Base-by-base conservation (phyloP, 139 green algal species). In the Microglena sp. region DNA sequence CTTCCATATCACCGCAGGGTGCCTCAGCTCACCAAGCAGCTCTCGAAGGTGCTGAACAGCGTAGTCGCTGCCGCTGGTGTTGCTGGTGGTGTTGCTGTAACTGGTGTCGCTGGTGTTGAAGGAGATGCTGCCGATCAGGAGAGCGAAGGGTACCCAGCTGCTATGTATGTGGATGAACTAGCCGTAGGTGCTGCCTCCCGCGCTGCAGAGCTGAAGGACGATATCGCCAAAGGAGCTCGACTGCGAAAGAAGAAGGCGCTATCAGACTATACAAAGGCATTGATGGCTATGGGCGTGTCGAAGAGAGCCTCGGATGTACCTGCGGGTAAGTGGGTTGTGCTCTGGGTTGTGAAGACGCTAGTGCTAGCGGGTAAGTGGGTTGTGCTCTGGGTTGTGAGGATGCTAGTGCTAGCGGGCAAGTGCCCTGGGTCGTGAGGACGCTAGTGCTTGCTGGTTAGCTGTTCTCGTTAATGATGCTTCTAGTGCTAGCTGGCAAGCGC, bases 201-300 rank as follows among this genome's bases (percentile, higher is more conserved):
- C 0, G 76, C 87, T 0, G 57, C 75, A 26, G 72, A 78, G 45
- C 79, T 95, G 44, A 68, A 68, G 2, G 33, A 22, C 15, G 81
- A 91, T 34, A 57, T 65, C 3, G 72, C 65, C 11, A 93, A 95
- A 69, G 85, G 82, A 3, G 85, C 89, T 15, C 78, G 80, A 29
- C 66, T 74, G 34, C 74, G 86, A 21, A 97, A 98, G 80, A 92
- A 93, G 77, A 95, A 96, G 80, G 92, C 89, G 33, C 79, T 98
- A 22, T 82, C 79, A 1, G 87, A 94, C 72, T 63, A 94, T 22
- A 68, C 95, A 28, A 72, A 79, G 44, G 77, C 75, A 3, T 75
- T 98, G 62, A 64, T 54, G 1, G 74, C 26, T 1, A 26, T 86
- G 11, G 92, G 92, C 28, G 71, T 92, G 7, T 89, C 78, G 8